Conservation (phyloP, 108 stramenopile genomes). For the Skeletonema grethae region DNA sequence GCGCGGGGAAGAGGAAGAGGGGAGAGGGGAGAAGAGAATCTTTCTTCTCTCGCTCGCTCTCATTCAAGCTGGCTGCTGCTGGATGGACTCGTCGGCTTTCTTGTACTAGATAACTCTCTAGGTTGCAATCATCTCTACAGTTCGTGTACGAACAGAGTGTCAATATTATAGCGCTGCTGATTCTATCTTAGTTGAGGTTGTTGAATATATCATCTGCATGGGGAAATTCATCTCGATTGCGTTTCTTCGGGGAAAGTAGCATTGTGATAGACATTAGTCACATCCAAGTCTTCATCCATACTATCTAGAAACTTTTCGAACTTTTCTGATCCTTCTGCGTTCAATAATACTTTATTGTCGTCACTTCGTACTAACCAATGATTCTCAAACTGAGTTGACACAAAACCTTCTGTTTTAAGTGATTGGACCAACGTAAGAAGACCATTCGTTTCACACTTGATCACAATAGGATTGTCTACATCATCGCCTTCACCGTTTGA, state of each 20-base stretch:
- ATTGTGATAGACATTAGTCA: slow-evolving; percentile 70
- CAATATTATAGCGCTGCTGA: too few relatives aligned
- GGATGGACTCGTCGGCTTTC: too few relatives aligned
- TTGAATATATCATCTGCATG: too few relatives aligned
- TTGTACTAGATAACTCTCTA: too few relatives aligned
- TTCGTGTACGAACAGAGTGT: too few relatives aligned
- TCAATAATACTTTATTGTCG: slow-evolving; percentile 44
- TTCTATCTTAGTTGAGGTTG: too few relatives aligned
- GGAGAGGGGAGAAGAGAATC: too few relatives aligned
- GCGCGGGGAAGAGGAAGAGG: too few relatives aligned
- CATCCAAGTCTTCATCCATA: slow-evolving; percentile 71
- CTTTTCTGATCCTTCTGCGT: slow-evolving; percentile 43
- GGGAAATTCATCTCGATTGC: too few relatives aligned
- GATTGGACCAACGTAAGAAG: slow-evolving; percentile 52
- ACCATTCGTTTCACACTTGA: slow-evolving; percentile 63
- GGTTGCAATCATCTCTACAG: too few relatives aligned
- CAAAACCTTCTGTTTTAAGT: slow-evolving; percentile 38
- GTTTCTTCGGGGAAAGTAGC: slow-evolving; percentile 17
- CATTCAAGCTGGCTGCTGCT: too few relatives aligned
- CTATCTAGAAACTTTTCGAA: slow-evolving; percentile 64
- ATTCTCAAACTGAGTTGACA: slow-evolving; percentile 58
- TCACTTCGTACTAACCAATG: slow-evolving; percentile 59
- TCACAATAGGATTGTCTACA: slow-evolving; percentile 30
- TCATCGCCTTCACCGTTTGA: slow-evolving; percentile 18
- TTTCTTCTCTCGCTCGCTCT: too few relatives aligned